Evolutionary conservation across 169 alveolate species (phyloP).

Genomic region (Amoebophrya sp.): DNA sequence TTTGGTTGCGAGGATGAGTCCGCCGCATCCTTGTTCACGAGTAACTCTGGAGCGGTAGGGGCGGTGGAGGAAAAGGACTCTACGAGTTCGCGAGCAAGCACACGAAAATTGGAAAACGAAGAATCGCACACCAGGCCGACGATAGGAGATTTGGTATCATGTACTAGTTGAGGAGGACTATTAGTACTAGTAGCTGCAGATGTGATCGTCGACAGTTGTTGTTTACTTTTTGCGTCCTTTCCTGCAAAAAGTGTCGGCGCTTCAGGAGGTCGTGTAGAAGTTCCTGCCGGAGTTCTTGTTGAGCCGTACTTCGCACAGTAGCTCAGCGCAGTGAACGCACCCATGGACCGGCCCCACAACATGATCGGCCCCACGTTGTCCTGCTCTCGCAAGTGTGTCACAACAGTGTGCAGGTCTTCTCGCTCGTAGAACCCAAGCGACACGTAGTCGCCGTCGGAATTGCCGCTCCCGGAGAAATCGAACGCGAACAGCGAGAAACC

Average conservation of each 20-base stretch:
- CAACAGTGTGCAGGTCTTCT: conserved; percentile 67
- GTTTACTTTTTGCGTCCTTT: too few species aligned
- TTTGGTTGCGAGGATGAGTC: too few species aligned
- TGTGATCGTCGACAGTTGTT: too few species aligned
- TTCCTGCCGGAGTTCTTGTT: conserved; percentile 40
- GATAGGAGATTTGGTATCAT: neutral
- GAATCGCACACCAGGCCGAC: conserved; percentile 83
- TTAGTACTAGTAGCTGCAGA: too few species aligned
- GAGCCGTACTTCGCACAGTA: conserved; percentile 39
- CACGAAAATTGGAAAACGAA: conserved; percentile 54
- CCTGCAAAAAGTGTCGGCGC: neutral
- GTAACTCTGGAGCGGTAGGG: too few species aligned
- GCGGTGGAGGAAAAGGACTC: too few species aligned
- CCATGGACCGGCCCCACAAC: conserved; percentile 85
- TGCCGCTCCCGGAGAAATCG: conserved; percentile 78
- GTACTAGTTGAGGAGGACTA: too few species aligned
- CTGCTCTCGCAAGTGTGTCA: conserved; percentile 65
- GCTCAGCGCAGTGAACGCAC: conserved; percentile 81
- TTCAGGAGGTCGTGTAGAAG: conserved; percentile 50
- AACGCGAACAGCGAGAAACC: conserved; percentile 72
- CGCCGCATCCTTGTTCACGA: too few species aligned
- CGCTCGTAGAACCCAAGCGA: conserved; percentile 79
- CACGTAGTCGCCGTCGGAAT: conserved; percentile 65
- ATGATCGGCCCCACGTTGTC: conserved; percentile 71
- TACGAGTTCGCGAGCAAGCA: neutral